Percentiles rank a stretch among this genome's conserved stretches.
These are phyloP conservation scores for Kokia cookei DNA, from an alignment of 441 rosid genomes.

Conservation along the genomic window DNA sequence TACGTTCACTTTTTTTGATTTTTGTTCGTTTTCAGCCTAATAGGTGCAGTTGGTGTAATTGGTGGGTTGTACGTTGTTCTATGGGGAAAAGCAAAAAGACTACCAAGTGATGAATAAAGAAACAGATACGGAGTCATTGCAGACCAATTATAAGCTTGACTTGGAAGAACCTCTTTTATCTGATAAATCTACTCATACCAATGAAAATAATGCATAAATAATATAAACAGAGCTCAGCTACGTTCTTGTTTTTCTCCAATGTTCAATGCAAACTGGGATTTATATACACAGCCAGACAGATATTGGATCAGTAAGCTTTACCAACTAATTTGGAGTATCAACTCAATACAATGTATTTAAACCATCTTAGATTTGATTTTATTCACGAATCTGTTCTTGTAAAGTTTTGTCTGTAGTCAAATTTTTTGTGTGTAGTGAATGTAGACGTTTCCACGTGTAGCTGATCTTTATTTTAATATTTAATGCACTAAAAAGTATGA, in stretches of 20 bases:
- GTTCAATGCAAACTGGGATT: not conserved
- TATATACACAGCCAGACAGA: not conserved
- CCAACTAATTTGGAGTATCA: no score
- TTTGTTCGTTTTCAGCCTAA: constrained; percentile 29
- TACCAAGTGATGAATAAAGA: constrained; percentile 6
- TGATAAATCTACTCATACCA: not conserved
- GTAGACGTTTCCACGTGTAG: no score
- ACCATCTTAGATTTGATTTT: no score
- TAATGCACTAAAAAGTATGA: no score
- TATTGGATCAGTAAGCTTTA: no score
- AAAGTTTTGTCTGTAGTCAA: not conserved
- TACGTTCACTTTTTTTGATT: no score
- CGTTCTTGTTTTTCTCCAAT: not conserved
- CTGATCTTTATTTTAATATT: no score
- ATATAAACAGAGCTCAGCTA: not conserved
- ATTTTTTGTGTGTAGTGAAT: no score
- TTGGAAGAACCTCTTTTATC: constrained; percentile 33
- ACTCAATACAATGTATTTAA: no score
- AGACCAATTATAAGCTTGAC: constrained; percentile 17
- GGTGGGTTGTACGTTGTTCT: constrained; percentile 61
- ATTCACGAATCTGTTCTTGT: no score
- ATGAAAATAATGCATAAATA: not conserved
- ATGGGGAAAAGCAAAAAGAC: constrained; percentile 70
- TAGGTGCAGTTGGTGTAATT: constrained; percentile 58
- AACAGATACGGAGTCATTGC: constrained; percentile 6